Conservation (phyloP, 1,284 basidiomycete species). For the Ganoderma sinense region DNA sequence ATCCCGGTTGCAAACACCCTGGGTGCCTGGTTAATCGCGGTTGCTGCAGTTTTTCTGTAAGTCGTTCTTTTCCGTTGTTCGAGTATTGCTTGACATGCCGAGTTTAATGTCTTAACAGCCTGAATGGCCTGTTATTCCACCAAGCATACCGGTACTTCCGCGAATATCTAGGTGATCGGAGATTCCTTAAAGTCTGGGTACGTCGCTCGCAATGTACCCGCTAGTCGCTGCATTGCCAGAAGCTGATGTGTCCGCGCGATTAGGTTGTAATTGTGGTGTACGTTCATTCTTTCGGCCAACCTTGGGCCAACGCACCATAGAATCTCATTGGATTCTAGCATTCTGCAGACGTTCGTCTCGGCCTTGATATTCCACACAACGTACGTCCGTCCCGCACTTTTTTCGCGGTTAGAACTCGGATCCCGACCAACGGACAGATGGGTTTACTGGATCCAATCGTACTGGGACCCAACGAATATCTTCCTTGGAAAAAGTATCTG, state of each 20-base stretch:
- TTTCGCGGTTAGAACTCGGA: too few relatives aligned
- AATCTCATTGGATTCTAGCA: background rate
- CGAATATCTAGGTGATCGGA: background rate
- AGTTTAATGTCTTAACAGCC: background rate
- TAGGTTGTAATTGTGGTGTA: background rate
- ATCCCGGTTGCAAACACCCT: conserved; percentile 10
- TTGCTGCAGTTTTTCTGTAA: conserved; percentile 11
- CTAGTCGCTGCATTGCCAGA: background rate
- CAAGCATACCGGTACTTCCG: conserved; percentile 14
- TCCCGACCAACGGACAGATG: background rate
- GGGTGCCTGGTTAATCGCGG: conserved; percentile 12
- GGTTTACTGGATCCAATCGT: conserved; percentile 12
- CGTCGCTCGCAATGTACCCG: background rate
- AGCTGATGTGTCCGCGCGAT: background rate
- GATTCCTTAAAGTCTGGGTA: background rate
- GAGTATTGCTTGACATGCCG: background rate
- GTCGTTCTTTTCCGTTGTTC: background rate
- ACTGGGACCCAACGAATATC: conserved; percentile 16
- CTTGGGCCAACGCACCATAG: too few relatives aligned
- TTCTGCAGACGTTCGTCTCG: conserved; percentile 11
- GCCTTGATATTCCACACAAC: conserved; percentile 7
- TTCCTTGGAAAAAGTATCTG: conserved; percentile 6
- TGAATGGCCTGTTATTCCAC: conserved; percentile 16
- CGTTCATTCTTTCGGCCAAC: background rate
- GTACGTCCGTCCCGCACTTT: conserved; percentile 1